Conservation (phyloP, 306 rosid genomes). For the Malus sylvestris region DNA sequence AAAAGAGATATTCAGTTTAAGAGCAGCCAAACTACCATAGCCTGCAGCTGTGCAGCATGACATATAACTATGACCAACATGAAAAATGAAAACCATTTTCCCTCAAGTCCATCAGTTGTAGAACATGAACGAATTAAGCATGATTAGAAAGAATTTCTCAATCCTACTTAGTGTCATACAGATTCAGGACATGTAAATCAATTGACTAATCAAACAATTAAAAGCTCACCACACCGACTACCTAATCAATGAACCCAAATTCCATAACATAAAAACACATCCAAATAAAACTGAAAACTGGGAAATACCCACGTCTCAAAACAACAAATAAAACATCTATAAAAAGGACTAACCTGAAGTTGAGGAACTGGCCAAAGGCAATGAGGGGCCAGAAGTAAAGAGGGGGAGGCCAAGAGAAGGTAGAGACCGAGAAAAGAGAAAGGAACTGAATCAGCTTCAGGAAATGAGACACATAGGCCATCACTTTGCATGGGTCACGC, state of each 20-base stretch:
- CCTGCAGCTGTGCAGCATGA: not conserved
- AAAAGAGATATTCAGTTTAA: not conserved
- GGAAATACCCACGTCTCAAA: not conserved
- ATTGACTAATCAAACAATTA: not conserved
- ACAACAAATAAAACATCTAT: not conserved
- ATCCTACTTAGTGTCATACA: not conserved
- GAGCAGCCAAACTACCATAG: not conserved
- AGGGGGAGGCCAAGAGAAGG: conserved; percentile 70
- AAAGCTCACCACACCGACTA: not conserved
- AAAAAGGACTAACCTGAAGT: conserved; percentile 45
- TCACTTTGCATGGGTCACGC: conserved; percentile 61
- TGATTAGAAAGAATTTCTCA: not conserved
- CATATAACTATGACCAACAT: not conserved
- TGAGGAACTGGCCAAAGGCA: conserved; percentile 75
- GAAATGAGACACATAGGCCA: conserved; percentile 56
- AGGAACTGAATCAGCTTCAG: conserved; percentile 68
- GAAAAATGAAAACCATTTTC: not conserved
- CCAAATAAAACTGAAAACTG: not conserved
- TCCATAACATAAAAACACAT: not conserved
- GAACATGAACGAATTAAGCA: not conserved
- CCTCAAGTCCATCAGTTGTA: not conserved
- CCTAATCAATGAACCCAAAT: not conserved
- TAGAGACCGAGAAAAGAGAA: conserved; percentile 54
- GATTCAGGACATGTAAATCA: not conserved
- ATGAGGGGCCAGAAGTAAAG: conserved; percentile 81